Evolutionary conservation across 2,329 filamentous ascomycete species (phyloP).

Genomic region (Aureobasidium sp.): DNA sequence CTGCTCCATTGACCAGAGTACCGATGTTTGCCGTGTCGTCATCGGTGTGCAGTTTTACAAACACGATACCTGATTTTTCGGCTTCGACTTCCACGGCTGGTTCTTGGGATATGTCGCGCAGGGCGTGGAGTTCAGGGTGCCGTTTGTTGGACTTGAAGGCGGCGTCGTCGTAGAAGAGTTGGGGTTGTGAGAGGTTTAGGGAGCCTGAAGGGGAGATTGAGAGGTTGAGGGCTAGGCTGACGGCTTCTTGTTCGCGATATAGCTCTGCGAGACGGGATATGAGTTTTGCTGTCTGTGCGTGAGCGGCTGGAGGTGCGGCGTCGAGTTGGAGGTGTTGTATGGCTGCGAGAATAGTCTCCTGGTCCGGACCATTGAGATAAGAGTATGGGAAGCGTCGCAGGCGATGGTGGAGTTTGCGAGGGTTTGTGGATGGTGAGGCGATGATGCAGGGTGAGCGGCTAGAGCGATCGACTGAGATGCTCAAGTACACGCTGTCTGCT

Average conservation of each 20-base stretch:
- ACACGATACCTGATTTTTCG: slow-evolving; percentile 69
- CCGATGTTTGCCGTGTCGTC: slow-evolving; percentile 59
- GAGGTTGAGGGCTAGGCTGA: slow-evolving; percentile 50
- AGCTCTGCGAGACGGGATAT: slow-evolving; percentile 51
- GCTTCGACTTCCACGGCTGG: slow-evolving; percentile 54
- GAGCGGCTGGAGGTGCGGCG: slow-evolving; percentile 37
- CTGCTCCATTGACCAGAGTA: slow-evolving; percentile 82
- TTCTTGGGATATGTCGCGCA: slow-evolving; percentile 48
- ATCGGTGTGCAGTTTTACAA: slow-evolving; percentile 51
- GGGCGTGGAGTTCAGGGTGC: slow-evolving; percentile 52
- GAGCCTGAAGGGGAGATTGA: slow-evolving; percentile 33
- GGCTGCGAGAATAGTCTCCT: slow-evolving; percentile 35
- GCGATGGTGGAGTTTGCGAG: slow-evolving; percentile 35
- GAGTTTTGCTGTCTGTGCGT: slow-evolving; percentile 41
- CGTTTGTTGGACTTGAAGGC: slow-evolving; percentile 57
- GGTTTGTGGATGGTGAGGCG: slow-evolving; percentile 47
- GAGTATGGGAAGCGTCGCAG: slow-evolving; percentile 55
- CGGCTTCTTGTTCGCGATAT: slow-evolving; percentile 59
- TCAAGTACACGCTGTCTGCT: slow-evolving; percentile 39
- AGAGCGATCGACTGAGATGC: slow-evolving; percentile 59
- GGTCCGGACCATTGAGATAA: slow-evolving; percentile 43
- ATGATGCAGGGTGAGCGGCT: slow-evolving; percentile 57
- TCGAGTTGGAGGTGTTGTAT: slow-evolving; percentile 49
- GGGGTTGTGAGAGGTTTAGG: slow-evolving; percentile 48
- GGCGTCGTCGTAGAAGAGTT: slow-evolving; percentile 64